A percentile compares a stretch with the other conserved stretches of the same genome.
Evolutionary conservation across 2,329 filamentous ascomycete species (phyloP).

Genomic region (Calonectria naviculata): DNA sequence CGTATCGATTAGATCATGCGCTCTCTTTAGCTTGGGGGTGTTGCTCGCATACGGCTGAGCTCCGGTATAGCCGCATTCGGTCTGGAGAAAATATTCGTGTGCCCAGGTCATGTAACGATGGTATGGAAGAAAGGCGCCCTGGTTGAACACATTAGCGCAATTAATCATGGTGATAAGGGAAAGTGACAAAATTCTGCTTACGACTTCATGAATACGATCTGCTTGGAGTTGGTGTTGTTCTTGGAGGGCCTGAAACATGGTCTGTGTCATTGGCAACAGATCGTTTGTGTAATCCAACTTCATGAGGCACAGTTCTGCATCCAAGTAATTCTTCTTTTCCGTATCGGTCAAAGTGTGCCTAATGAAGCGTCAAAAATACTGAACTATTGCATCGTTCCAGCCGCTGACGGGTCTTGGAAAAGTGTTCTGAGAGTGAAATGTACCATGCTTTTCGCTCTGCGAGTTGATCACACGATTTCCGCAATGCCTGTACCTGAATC

Average conservation of each 20-base stretch:
- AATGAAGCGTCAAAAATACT: neutral
- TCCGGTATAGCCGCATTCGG: neutral
- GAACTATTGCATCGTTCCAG: neutral
- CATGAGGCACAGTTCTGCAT: neutral
- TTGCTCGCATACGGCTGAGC: neutral
- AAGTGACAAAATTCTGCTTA: neutral
- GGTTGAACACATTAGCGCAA: neutral
- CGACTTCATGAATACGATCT: neutral
- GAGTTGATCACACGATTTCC: neutral
- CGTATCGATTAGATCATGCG: neutral
- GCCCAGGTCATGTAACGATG: neutral
- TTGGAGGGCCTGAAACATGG: neutral
- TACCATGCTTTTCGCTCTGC: neutral
- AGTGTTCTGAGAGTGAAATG: neutral
- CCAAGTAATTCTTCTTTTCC: neutral
- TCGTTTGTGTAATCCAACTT: neutral
- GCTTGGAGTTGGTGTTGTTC: neutral
- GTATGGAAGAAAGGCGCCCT: neutral
- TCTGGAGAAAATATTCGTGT: neutral
- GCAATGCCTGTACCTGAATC: neutral
- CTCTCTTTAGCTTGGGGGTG: neutral
- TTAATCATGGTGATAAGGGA: neutral
- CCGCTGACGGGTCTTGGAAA: neutral
- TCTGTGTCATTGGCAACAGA: neutral
- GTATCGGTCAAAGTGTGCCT: neutral